Percentiles rank a stretch among this genome's conserved stretches.
Evolutionary conservation across 2,329 filamentous ascomycete genomes (phyloP).

Genomic region (Diaporthe sp.): DNA sequence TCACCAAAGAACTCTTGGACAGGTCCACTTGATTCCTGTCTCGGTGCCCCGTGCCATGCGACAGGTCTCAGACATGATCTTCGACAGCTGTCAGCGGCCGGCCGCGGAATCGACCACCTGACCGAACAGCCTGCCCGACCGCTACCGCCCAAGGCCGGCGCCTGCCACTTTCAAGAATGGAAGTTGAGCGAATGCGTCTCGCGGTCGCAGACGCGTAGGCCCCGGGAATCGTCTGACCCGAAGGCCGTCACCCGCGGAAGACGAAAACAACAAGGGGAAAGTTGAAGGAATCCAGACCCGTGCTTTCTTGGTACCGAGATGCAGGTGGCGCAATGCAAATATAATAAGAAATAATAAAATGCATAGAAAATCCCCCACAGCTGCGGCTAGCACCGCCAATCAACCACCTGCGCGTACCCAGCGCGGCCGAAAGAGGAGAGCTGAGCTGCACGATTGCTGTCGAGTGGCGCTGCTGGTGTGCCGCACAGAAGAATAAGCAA

Average conservation of each 20-base stretch:
- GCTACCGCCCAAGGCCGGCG: not conserved
- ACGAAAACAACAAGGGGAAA: not conserved
- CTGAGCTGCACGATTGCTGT: constrained; percentile 22
- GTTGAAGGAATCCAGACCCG: not conserved
- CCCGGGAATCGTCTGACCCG: constrained; percentile 9
- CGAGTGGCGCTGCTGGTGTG: constrained; percentile 23
- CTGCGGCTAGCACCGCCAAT: constrained; percentile 28
- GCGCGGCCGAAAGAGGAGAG: not conserved
- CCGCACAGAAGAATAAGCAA: not conserved
- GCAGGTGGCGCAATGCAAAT: constrained; percentile 9
- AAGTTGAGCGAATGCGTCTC: not conserved
- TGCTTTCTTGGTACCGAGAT: constrained; percentile 3
- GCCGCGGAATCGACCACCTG: not conserved
- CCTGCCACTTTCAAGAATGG: not conserved
- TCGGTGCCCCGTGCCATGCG: constrained; percentile 20
- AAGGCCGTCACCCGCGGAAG: not conserved
- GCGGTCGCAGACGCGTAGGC: constrained; percentile 14
- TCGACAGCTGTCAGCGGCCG: constrained; percentile 20
- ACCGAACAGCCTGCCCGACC: not conserved
- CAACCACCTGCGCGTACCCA: not conserved
- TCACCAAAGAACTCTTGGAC: not conserved
- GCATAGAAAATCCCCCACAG: constrained; percentile 3
- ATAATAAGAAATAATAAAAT: not conserved
- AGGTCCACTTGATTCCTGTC: not conserved
- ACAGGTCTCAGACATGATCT: constrained; percentile 34